Evolutionary conservation across 139 green algal species (phyloP), one percentile per base, ranked within the genome.

Genomic region (Tetradesmus obliquus): DNA sequence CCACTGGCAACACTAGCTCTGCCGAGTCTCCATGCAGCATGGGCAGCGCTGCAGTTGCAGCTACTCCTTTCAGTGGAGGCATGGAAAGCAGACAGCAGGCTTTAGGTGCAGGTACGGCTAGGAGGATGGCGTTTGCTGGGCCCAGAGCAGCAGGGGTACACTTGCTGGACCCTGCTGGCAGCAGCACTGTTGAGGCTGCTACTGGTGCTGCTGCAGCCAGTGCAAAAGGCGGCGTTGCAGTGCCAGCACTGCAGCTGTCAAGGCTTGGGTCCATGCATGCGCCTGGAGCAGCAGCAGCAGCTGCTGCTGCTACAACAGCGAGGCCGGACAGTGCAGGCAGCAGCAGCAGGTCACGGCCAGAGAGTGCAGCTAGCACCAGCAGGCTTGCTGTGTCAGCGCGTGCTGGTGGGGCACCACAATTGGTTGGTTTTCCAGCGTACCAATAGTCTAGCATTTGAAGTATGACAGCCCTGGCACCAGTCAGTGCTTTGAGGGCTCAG

Each of bases 311-410:
- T 22, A 2, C 4, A 57, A 71, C 60, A 71, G 60, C n/a, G 1
- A 24, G 84, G 20, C 57, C 84, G 57, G 32, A 79, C n/a, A 88
- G 84, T 57, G 57, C 84, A 22, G 84, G 57, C 19, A 76, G 24
- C 84, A 57, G 84, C 45, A 53, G 66, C 17, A 32, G 55, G 9
- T 79, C 84, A 10, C 45, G 84, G 57, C 84, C 57, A n/a, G 84
- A 24, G 13, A 88, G 84, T 88, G 84, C 84, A 55, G 57, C 57
- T 3, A 88, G 84, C 54, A 79, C 58, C 57, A 88, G 84, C 24
- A 76, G 84, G 57, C 51, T 88, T 57, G n/a, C 20, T 51, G 58
- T 62, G 12, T 76, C 84, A 82, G 24, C 74, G 24, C 24, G n/a
- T 15, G 74, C 74, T 54, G 74, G 74, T 53, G 24, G 74, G 20